phyloP scores from a whole-genome alignment of 2,329 filamentous ascomycete genomes.

The Calycina marina region DNA sequence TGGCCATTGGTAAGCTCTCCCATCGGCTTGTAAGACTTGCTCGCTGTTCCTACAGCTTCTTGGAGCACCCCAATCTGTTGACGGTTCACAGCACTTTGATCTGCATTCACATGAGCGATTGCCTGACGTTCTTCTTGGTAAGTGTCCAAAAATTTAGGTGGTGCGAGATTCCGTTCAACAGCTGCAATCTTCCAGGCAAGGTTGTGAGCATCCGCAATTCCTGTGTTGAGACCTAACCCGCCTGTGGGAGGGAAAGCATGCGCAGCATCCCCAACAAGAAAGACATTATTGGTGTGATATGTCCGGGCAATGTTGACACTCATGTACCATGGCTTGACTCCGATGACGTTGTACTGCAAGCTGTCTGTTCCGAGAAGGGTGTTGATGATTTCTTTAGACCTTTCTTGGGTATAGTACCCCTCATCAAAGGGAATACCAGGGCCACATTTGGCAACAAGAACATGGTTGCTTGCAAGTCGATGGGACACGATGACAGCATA shows the following conservation, averaged over 20 bases:
- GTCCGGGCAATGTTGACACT: conserved; percentile 27
- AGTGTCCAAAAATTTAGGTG: conserved; percentile 26
- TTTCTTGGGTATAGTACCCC: conserved; percentile 23
- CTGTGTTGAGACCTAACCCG: conserved; percentile 43
- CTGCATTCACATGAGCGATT: conserved; percentile 27
- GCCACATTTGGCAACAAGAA: conserved; percentile 30
- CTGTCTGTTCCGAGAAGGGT: conserved; percentile 23
- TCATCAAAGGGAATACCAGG: conserved; percentile 13
- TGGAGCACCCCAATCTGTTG: conserved; percentile 28
- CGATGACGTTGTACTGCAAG: conserved; percentile 25
- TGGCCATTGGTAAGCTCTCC: background rate
- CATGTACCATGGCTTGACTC: conserved; percentile 25
- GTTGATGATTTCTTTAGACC: conserved; percentile 22
- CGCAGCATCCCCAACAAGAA: conserved; percentile 34
- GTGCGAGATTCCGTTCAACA: conserved; percentile 27
- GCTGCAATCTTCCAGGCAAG: conserved; percentile 40
- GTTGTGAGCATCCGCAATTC: conserved; percentile 41
- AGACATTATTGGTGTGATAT: conserved; percentile 20
- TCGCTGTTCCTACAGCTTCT: conserved; percentile 22
- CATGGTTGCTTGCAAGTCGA: conserved; percentile 27
- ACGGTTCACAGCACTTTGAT: conserved; percentile 30
- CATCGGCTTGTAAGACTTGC: background rate
- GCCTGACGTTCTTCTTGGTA: conserved; percentile 34
- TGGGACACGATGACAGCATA: conserved; percentile 32
- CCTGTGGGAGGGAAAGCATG: conserved; percentile 45